Percentiles rank a stretch among this genome's conserved stretches.
Evolutionary conservation across 129 eudicot genomes (phyloP).

Genomic region (Artemisia tridentata): DNA sequence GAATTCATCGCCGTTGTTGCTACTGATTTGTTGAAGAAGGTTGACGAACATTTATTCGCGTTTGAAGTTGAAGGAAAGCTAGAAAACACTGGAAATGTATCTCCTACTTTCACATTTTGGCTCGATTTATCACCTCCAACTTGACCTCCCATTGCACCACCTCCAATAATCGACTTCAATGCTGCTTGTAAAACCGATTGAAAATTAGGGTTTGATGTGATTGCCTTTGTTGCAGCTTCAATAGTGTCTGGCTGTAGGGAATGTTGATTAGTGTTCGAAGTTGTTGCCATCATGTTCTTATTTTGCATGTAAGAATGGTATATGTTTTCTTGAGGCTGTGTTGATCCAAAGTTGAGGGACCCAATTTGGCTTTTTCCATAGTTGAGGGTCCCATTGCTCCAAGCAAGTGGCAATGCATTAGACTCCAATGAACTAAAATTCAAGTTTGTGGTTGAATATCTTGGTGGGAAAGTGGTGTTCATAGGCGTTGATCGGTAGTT

Average conservation of each 20-base stretch:
- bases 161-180: constrained; percentile 61
- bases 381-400: constrained; percentile 52
- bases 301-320: constrained; percentile 56
- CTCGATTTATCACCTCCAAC: constrained; percentile 19
- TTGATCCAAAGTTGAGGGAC: constrained; percentile 49
- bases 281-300: constrained; percentile 26
- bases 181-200: constrained; percentile 83
- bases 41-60: constrained; percentile 43
- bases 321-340: constrained; percentile 50
- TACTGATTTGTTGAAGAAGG: constrained; percentile 38
- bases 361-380: constrained; percentile 48
- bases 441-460: constrained; percentile 68
- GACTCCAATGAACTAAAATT: constrained; percentile 70
- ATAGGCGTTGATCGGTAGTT: constrained; percentile 32
- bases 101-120: constrained; percentile 37
- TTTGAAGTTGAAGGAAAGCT: constrained; percentile 57
- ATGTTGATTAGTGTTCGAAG: constrained; percentile 31
- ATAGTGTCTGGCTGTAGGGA: constrained; percentile 55
- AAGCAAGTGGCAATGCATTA: constrained; percentile 49
- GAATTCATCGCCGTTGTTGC: constrained; percentile 30
- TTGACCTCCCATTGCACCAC: constrained; percentile 20
- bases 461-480: constrained; percentile 39
- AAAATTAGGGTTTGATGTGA: constrained; percentile 87
- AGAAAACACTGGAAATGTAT: constrained; percentile 60
- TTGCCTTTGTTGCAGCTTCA: constrained; percentile 83